Evolutionary conservation across 2,329 filamentous ascomycete species (phyloP), one percentile per base, ranked within the genome.

Genomic region (Calonectria leucothoes): DNA sequence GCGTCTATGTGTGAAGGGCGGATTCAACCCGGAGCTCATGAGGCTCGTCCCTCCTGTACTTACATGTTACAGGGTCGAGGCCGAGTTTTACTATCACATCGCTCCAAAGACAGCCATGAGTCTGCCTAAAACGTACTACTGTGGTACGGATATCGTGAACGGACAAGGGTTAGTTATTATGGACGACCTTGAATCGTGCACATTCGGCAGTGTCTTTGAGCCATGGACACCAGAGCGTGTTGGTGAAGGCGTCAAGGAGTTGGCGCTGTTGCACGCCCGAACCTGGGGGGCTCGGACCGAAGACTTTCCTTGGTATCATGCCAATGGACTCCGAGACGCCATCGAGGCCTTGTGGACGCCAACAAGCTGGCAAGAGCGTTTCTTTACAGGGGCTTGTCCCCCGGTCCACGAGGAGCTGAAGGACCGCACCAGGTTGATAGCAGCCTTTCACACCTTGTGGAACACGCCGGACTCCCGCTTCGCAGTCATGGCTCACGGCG

Each of bases 61-160:
- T 20, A 17, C 55, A 17, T 11, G 66, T 12, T 75, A 75, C 11
- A 33, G 66, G 1, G 10, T 37, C 0, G 70, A 76, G 17, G 61
- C 68, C 0, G 55, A 76, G n/a, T 76, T 76, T 15, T 75, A 74
- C n/a, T 57, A 71, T 31, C n/a, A 66, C 6, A 31, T 77, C 0
- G 61, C 63, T 4, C 70, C 66, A 2, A 67, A 25, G 8, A 1
- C 73, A 12, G 57, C 45, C 0, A 74, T 76, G 12, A 57, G 23
- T 1, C 68, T 69, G 0, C 74, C 70, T 5, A 14, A n/a, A 5
- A 15, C 66, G 1, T 12, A n/a, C 0, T 73, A 71, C 29, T 25
- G 35, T 3, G 66, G 52, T 0, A 69, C 75, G 10, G 65, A 76
- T 35, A 57, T 68, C 0, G 15, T 61, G 0, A 73, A 31, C 2